Evolutionary conservation across 106 monocot genomes (phyloP).

Genomic region (Agapanthus africanus): DNA sequence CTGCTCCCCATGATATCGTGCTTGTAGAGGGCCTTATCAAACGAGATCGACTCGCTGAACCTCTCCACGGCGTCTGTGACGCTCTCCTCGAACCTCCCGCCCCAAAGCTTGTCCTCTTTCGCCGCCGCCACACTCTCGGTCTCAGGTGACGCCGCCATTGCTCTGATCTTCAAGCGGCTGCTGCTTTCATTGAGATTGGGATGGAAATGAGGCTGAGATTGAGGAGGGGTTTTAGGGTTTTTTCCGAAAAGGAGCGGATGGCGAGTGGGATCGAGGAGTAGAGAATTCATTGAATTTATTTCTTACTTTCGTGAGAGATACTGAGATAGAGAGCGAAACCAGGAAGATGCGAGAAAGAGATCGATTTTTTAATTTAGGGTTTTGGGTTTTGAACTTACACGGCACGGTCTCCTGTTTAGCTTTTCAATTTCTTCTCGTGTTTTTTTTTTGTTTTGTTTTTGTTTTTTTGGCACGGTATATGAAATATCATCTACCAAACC

Average conservation of each 20-base stretch:
- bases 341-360: no score
- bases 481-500: no score
- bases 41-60: conserved; percentile 91
- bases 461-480: no score
- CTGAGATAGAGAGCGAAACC: no score
- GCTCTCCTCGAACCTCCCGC: conserved; percentile 81
- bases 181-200: neutral
- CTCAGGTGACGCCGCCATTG: neutral
- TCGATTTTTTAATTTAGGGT: no score
- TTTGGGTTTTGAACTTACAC: no score
- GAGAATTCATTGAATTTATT: neutral
- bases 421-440: no score
- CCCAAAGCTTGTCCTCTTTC: conserved; percentile 84
- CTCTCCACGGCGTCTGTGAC: conserved; percentile 78
- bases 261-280: neutral
- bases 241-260: neutral
- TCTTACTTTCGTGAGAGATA: no score
- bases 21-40: conserved; percentile 85
- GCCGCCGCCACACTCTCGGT: neutral
- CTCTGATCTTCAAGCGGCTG: neutral
- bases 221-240: neutral
- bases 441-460: no score
- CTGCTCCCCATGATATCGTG: conserved; percentile 85
- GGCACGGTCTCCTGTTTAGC: no score
- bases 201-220: neutral